Evolutionary conservation across 805 yeast genomes (phyloP).

Genomic region (Blastobotrys muscicola): DNA sequence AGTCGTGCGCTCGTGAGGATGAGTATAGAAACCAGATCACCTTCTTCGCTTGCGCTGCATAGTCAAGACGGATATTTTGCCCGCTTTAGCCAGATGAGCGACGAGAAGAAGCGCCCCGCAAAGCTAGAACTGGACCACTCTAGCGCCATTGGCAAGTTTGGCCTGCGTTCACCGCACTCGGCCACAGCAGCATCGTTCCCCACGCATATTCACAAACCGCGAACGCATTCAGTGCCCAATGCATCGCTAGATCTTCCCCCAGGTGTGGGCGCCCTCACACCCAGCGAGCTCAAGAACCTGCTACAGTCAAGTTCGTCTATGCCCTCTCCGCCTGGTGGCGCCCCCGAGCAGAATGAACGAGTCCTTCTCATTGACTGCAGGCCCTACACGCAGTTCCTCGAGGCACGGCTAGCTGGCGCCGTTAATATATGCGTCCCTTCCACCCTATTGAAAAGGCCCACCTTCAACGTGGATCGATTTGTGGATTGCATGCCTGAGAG

Average conservation of each 20-base stretch:
- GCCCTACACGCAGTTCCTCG: conserved; percentile 65
- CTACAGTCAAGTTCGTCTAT: background rate
- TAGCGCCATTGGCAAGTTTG: no score
- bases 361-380: conserved; percentile 64
- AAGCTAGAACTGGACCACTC: no score
- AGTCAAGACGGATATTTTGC: no score
- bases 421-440: conserved; percentile 81
- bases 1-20: no score
- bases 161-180: no score
- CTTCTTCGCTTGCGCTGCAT: no score
- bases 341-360: conserved; percentile 4
- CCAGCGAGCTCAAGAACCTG: background rate
- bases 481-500: conserved; percentile 29
- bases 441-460: conserved; percentile 69
- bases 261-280: conserved; percentile 3
- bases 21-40: no score
- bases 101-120: no score
- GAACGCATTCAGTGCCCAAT: no score
- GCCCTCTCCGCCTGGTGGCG: background rate
- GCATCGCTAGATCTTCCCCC: conserved; percentile 4
- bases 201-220: no score
- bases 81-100: no score
- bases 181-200: no score
- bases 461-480: conserved; percentile 45
- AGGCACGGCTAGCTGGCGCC: conserved; percentile 48